Evolutionary conservation across 2,329 filamentous ascomycete species (phyloP), one percentile per base, ranked within the genome.

Genomic region (Aspergillus vadensis): DNA sequence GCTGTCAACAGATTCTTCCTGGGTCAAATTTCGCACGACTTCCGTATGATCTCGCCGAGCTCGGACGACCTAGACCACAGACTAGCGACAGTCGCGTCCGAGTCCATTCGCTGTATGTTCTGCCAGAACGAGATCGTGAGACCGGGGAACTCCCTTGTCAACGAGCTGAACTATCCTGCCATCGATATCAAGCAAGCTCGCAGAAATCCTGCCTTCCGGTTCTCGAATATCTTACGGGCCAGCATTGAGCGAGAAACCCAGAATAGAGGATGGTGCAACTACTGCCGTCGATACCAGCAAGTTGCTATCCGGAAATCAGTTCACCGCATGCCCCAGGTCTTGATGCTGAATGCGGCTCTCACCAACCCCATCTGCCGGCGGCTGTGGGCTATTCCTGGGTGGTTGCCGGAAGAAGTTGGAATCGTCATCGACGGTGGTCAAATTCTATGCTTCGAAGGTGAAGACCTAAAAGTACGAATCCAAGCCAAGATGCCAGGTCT

Each of bases 321-420:
- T 3, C 89, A 91, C 66, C 88, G 85, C 43, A 85, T 97, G 62
- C 94, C 95, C 0, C 85, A 87, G 32, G 91, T 97, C n/a, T 76
- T 99, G 63, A 90, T 96, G 80, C 83, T 99, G 25, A 97, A 97
- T 72, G 81, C 87, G 2, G 91, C 92, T 0, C 86, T 91, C 10
- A 88, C 91, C 43, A 86, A 84, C 49, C 84, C 87, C 2, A 86
- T 92, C 38, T 88, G 89, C 68, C 85, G 90, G 61, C 82, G 76
- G 30, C 68, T 97, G 15, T 99, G 96, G 96, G 87, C 91, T 1
- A 91, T 88, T 12, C 91, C 91, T 0, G 91, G 91, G 15, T 99
- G 94, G 89, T 81, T 99, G 12, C 95, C 95, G 0, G 90, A 95
- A 71, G 92, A 98, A 74, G 93, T 99, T 69, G 95, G 95, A 39